Conservation (phyloP, 331 rosid genomes). For the Phaseolus coccineus region DNA sequence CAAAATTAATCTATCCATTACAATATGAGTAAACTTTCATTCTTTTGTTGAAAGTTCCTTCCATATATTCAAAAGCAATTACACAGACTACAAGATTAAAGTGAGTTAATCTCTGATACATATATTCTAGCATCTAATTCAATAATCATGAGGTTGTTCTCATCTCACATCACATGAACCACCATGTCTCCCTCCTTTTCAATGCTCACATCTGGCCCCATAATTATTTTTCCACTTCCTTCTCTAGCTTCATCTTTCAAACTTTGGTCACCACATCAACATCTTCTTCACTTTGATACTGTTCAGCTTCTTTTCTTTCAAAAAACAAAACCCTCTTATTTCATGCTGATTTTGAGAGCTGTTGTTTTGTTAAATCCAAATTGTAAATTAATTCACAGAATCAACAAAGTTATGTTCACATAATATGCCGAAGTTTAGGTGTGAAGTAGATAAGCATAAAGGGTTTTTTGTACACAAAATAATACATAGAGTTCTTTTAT, state of each 20-base stretch:
- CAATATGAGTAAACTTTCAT: not conserved
- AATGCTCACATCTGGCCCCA: slow-evolving; percentile 30
- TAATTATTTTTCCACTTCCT: slow-evolving; percentile 9
- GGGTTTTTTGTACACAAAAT: not conserved
- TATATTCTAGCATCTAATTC: slow-evolving; percentile 22
- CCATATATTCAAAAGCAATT: not conserved
- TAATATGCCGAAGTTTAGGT: not conserved
- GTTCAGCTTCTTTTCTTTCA: not conserved
- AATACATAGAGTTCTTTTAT: not conserved
- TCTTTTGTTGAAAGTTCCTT: slow-evolving; percentile 10
- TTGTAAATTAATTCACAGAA: not conserved
- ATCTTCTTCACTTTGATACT: not conserved
- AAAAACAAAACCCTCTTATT: not conserved
- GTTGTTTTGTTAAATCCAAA: not conserved
- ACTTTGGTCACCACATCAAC: not conserved
- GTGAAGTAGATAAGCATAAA: not conserved
- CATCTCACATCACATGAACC: slow-evolving; percentile 11
- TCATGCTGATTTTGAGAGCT: slow-evolving; percentile 16
- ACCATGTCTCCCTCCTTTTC: slow-evolving; percentile 19
- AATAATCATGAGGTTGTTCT: slow-evolving; percentile 12
- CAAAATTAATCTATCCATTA: not conserved
- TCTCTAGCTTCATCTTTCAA: slow-evolving; percentile 10
- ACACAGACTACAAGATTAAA: not conserved
- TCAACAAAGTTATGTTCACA: not conserved
- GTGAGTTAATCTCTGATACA: not conserved